Conservation (phyloP, 139 green algal species). For the Chlorella vulgaris region DNA sequence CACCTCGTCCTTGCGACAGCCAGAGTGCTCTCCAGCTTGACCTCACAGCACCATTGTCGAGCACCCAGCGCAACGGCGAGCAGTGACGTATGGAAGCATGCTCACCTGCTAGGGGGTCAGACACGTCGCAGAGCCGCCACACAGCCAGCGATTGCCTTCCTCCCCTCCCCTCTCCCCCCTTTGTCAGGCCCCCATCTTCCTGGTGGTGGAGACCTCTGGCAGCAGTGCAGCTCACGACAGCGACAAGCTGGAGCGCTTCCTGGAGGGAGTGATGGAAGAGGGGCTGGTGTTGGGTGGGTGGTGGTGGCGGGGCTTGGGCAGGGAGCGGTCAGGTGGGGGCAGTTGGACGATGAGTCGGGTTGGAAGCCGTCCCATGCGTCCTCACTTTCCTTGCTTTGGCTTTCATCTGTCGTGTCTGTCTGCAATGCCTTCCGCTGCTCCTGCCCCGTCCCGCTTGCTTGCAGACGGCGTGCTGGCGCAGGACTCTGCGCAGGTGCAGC, state of each 20-base stretch:
- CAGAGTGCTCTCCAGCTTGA: too few species aligned
- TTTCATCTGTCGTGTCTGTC: too few species aligned
- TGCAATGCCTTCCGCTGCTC: neutral
- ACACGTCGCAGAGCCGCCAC: too few species aligned
- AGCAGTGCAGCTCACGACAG: slow-evolving; percentile 76
- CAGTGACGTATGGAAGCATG: too few species aligned
- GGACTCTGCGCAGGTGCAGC: slow-evolving; percentile 66
- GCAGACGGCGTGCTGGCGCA: slow-evolving; percentile 63
- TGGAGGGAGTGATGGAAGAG: slow-evolving; percentile 60
- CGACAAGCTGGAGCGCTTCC: slow-evolving; percentile 80
- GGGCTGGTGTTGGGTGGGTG: slow-evolving; percentile 34
- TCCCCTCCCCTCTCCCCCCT: neutral
- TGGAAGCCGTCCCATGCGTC: too few species aligned
- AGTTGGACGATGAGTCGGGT: neutral
- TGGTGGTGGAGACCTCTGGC: slow-evolving; percentile 92
- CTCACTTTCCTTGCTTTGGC: too few species aligned
- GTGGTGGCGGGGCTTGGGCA: neutral
- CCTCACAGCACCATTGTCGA: too few species aligned
- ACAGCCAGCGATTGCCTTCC: too few species aligned
- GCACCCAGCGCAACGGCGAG: too few species aligned
- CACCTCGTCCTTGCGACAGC: too few species aligned
- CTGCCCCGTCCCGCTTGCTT: neutral
- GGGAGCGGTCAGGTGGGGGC: neutral
- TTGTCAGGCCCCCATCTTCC: slow-evolving; percentile 75
- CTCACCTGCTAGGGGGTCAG: too few species aligned